Conservation (phyloP, 2,329 filamentous ascomycete species). For the Xylaria sp. region DNA sequence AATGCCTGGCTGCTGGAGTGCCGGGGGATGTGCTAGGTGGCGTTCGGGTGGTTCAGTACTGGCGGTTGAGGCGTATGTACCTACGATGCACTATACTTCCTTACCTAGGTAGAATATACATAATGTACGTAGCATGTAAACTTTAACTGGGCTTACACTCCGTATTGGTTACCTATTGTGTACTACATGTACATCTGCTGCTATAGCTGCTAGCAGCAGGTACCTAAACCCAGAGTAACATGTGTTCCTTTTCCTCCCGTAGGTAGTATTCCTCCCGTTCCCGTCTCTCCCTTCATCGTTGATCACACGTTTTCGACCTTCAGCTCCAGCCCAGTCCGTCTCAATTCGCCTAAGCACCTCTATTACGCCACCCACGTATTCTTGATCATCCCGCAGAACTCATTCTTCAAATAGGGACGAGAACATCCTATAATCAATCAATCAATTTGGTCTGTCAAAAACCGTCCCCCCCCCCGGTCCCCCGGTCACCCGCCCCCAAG, state of each 20-base stretch:
- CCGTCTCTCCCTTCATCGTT: conserved; percentile 9
- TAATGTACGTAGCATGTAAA: no score
- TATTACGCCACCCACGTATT: conserved; percentile 7
- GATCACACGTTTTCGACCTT: conserved; percentile 14
- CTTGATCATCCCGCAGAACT: background rate
- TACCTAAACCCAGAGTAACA: background rate
- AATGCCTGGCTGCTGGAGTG: no score
- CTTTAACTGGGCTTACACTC: no score
- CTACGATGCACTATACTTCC: no score
- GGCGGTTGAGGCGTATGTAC: no score
- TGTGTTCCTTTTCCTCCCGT: background rate
- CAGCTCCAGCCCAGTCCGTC: background rate
- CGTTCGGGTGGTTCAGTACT: no score
- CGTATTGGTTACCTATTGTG: background rate
- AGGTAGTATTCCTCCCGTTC: conserved; percentile 2
- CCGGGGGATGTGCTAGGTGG: no score
- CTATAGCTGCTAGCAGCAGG: background rate
- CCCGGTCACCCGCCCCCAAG: background rate
- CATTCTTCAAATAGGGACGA: background rate
- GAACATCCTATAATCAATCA: background rate
- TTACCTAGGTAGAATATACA: no score
- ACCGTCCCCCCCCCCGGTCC: no score
- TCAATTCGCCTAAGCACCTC: conserved; percentile 6
- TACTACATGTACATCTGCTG: background rate
- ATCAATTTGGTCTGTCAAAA: background rate